Evolutionary conservation across 139 green algal species (phyloP), one percentile per base, ranked within the genome.

Genomic region (Bryopsis sp.): DNA sequence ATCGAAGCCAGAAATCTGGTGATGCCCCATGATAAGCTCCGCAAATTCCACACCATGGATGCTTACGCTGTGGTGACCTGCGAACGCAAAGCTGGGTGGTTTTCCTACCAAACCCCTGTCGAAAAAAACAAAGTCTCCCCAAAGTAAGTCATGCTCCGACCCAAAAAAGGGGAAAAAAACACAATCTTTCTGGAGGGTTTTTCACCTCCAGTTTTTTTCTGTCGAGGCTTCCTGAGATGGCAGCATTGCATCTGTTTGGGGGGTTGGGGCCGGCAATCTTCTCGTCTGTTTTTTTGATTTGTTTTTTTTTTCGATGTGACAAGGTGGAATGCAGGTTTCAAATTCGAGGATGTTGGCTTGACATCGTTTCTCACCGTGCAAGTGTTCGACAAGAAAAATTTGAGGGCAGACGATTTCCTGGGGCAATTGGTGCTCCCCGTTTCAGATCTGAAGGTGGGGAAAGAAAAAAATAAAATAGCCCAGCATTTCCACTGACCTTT

Each of bases 1-100:
- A 60, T 82, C 32, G 76, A 82, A 71, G 76, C 62, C 1, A 47
- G 61, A 24, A 82, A 78, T 59, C 46, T 82, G 54, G 29, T 46
- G 15, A 34, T 75, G 35, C 57, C 39, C 2, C 50, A 35, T 24
- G 75, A 77, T 48, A 39, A 71, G 62, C 61, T 79, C 54, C 58
- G 68, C n/a, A 39, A 43, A 26, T 76, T 79, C 68, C 63, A 73
- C 47, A 76, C 68, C 7, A 70, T 74, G 39, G 58, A 65, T 36
- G 50, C 34, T 34, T 74, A 69, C 47, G 69, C 34, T 36, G 33
- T 68, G 31, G 36, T 69, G 33, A 61, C 32, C 2, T 69, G 58
- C 38, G 36, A 74, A 33, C 33, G 58, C 11, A 33, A 74, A 32
- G 35, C 58, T 28, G 71, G 71, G 31, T 24, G 47, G 47, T 39